phyloP scores from a whole-genome alignment of 345 rosid species.

The Lenwebbia sp. region DNA sequence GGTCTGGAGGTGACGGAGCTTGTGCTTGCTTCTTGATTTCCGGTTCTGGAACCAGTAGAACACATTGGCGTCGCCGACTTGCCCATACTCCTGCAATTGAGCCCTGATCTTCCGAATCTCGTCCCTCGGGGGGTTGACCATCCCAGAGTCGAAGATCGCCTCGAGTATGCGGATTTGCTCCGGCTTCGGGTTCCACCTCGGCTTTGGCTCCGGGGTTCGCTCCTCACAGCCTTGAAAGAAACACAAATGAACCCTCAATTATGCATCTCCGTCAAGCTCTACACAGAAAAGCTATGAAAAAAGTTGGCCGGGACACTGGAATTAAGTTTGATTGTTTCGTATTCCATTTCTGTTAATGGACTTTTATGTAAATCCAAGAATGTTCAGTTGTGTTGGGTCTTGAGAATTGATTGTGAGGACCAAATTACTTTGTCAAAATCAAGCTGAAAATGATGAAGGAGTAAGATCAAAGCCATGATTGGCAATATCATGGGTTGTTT shows the following conservation, averaged over 20 bases:
- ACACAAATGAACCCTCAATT: background rate
- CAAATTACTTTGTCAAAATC: background rate
- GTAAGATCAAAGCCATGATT: background rate
- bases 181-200: slow-evolving; percentile 98
- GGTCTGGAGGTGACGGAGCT: slow-evolving; percentile 70
- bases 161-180: slow-evolving; percentile 95
- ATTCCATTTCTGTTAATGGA: background rate
- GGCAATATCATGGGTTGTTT: background rate
- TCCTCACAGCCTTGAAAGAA: slow-evolving; percentile 62
- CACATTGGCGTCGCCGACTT: slow-evolving; percentile 96
- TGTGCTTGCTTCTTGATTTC: slow-evolving; percentile 94
- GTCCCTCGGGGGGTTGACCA: slow-evolving; percentile 98
- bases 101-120: slow-evolving; percentile 88
- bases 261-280: background rate
- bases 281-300: background rate
- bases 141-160: slow-evolving; percentile 94
- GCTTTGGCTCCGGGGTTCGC: slow-evolving; percentile 93
- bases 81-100: slow-evolving; percentile 90
- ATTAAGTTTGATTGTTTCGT: background rate
- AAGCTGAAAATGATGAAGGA: background rate
- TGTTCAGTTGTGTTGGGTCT: background rate
- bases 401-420: background rate
- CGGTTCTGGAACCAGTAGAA: slow-evolving; percentile 99
- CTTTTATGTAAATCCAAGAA: background rate
- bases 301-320: background rate